Evolutionary conservation across 208 protist genomes (phyloP).

Genomic region (Trypanosoma theileri): DNA sequence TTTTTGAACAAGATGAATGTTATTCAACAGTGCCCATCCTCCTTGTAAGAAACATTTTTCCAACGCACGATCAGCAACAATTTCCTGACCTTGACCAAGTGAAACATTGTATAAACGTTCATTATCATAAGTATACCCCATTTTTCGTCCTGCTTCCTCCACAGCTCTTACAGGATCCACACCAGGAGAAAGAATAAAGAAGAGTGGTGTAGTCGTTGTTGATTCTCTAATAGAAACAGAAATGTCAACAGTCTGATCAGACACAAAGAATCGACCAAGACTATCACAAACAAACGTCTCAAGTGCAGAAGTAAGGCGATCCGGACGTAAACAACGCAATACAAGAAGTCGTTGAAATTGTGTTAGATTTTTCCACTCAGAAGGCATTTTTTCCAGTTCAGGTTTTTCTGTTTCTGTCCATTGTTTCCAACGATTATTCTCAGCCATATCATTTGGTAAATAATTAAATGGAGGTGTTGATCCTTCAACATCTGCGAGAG

Average conservation of each 20-base stretch:
- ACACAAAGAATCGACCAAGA: conserved; percentile 95
- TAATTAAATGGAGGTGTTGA: conserved; percentile 85
- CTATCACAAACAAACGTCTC: conserved; percentile 91
- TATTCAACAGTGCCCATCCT: conserved; percentile 98
- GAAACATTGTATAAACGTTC: conserved; percentile 96
- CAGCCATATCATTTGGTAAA: conserved; percentile 87
- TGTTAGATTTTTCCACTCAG: conserved; percentile 95
- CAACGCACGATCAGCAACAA: conserved; percentile 95
- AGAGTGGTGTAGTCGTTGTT: conserved; percentile 94
- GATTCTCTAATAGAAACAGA: conserved; percentile 94
- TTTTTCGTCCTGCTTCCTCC: conserved; percentile 93
- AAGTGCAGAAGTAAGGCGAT: conserved; percentile 95
- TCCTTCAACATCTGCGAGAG: conserved; percentile 89
- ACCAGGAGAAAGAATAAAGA: conserved; percentile 99
- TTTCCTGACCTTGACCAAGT: conserved; percentile 98
- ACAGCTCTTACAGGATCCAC: conserved; percentile 97
- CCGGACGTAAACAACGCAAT: conserved; percentile 95
- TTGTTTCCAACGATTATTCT: conserved; percentile 92
- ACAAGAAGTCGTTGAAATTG: conserved; percentile 96
- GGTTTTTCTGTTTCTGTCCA: conserved; percentile 93
- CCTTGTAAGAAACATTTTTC: conserved; percentile 92
- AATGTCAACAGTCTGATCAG: conserved; percentile 94
- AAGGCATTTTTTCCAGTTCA: conserved; percentile 90
- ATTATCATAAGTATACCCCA: conserved; percentile 95
- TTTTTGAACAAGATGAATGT: conserved; percentile 97